A percentile compares a stretch with the other conserved stretches of the same genome.
Evolutionary conservation across 129 eudicot genomes (phyloP).

Genomic region (Smallanthus sonchifolius): DNA sequence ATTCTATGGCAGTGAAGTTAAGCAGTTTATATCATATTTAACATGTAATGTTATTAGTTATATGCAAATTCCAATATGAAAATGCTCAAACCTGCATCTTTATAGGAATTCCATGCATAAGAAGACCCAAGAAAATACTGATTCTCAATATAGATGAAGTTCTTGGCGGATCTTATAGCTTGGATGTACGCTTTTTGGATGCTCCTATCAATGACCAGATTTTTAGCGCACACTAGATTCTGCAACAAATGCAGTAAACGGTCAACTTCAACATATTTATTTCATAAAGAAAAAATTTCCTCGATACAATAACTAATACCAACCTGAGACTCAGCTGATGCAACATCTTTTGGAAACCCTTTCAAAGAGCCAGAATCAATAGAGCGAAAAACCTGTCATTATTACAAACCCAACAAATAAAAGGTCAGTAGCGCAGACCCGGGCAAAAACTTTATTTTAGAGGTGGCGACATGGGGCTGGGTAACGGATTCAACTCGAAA

Average conservation of each 20-base stretch:
- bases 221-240: slow-evolving; percentile 66
- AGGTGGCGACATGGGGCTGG: neutral
- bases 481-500: neutral
- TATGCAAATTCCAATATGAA: slow-evolving; percentile 1
- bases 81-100: slow-evolving; percentile 58
- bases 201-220: slow-evolving; percentile 71
- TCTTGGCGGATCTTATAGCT: slow-evolving; percentile 87
- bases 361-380: slow-evolving; percentile 85
- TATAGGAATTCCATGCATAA: slow-evolving; percentile 71
- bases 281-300: neutral
- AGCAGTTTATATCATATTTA: neutral
- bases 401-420: slow-evolving; percentile 9
- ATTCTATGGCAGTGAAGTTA: neutral
- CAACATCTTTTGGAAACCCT: slow-evolving; percentile 73
- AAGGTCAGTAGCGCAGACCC: slow-evolving; percentile 5
- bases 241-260: slow-evolving; percentile 30
- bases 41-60: neutral
- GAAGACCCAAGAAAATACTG: slow-evolving; percentile 92
- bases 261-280: slow-evolving; percentile 5
- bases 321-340: slow-evolving; percentile 57
- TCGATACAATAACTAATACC: neutral
- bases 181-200: slow-evolving; percentile 82
- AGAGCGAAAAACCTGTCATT: slow-evolving; percentile 71
- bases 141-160: slow-evolving; percentile 86
- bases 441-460: slow-evolving; percentile 6